Evolutionary conservation across 2,329 filamentous ascomycete genomes (phyloP), one percentile per base, ranked within the genome.

Genomic region (Botrytis galanthina): DNA sequence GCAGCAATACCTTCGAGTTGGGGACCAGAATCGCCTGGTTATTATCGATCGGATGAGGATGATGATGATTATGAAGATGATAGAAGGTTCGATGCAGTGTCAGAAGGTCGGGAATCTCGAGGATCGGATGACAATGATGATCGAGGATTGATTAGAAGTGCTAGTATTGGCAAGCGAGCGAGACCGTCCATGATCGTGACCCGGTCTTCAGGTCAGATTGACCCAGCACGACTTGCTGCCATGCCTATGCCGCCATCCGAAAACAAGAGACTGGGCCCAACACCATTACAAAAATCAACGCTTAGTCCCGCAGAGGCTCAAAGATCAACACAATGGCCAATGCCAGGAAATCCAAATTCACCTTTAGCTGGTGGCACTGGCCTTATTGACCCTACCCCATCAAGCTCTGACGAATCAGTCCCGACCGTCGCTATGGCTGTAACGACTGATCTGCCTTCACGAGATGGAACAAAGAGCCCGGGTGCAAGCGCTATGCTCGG

Each of bases 1-100:
- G 88, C 89, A 51, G 91, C 88, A 0, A 92, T 94, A 80, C 92
- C 92, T 1, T 88, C 89, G 32, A 89, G 85, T 77, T 94, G 91
- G 88, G 88, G 85, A 7, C 87, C 85, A 80, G 73, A 74, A 74
- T 76, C 73, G 20, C 71, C 73, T 46, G 83, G 80, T 6, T 81
- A 86, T 62, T 82, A 83, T 12, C 87, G 78, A 42, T 79, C 79
- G 57, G 79, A 80, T 48, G 77, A 80, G 46, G 77, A 78, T 54
- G 77, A 79, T 22, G 74, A 78, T 26, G 75, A 76, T 42, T 71
- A 76, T 63, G 74, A 77, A 32, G 77, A 77, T n/a, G 75, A 78
- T 14, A 71, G 69, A 46, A 51, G 72, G 37, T 75, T 74, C 68
- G 76, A 78, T 42, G 72, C 74, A 22, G 77, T 78, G 59, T 78